Percentiles rank a stretch among this genome's conserved stretches.
phyloP scores from a whole-genome alignment of 2,329 filamentous ascomycete species.

The Daldinia sp. region DNA sequence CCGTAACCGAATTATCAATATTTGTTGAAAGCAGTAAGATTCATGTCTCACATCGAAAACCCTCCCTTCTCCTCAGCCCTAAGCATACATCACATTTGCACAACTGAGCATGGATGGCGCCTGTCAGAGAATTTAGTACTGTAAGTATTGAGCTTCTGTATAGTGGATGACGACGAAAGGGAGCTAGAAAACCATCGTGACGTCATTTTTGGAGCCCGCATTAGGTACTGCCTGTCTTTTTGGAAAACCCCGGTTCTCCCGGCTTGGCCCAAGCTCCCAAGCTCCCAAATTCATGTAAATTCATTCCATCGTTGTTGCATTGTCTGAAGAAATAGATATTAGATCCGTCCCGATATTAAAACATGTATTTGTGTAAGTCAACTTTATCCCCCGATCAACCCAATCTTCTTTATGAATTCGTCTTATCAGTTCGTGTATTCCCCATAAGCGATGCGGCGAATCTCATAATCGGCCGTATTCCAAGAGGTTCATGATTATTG shows the following conservation, averaged over 20 bases:
- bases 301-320: slow-evolving; percentile 3
- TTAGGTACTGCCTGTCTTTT: slow-evolving; percentile 15
- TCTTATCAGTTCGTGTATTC: not conserved
- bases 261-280: slow-evolving; percentile 20
- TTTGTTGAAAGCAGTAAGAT: slow-evolving; percentile 5
- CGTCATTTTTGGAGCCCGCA: slow-evolving; percentile 23
- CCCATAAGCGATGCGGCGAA: not conserved
- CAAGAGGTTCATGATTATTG: not conserved
- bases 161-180: slow-evolving; percentile 32
- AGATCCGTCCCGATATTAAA: slow-evolving; percentile 25
- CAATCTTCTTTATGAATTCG: not conserved
- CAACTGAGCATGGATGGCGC: slow-evolving; percentile 24
- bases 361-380: not conserved
- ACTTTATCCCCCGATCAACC: slow-evolving; percentile 5
- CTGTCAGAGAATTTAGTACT: not conserved
- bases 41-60: slow-evolving; percentile 18
- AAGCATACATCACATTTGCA: slow-evolving; percentile 31
- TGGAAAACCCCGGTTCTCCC: slow-evolving; percentile 21
- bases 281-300: not conserved
- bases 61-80: slow-evolving; percentile 15
- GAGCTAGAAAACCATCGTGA: slow-evolving; percentile 36
- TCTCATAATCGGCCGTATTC: not conserved
- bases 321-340: slow-evolving; percentile 19
- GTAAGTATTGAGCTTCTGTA: slow-evolving; percentile 15
- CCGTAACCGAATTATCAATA: slow-evolving; percentile 2